A percentile compares a stretch with the other conserved stretches of the same genome.
These are phyloP conservation scores for Coemansia sp. DNA, from an alignment of 192 early-diverging fungal species.

Conservation along the genomic window DNA sequence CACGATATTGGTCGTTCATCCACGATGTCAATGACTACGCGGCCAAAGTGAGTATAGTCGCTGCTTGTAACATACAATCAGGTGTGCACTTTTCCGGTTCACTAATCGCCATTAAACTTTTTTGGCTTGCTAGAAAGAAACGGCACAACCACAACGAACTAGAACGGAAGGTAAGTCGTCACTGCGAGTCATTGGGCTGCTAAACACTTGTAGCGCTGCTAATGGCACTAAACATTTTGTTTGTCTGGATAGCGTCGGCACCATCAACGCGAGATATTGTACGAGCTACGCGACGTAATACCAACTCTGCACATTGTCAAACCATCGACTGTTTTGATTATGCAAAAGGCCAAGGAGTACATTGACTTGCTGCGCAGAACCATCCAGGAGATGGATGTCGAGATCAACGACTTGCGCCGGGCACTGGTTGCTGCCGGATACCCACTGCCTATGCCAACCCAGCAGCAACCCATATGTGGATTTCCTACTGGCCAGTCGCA, in stretches of 20 bases:
- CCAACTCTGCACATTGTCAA: slow-evolving; percentile 49
- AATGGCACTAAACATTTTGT: background rate
- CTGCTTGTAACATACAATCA: background rate
- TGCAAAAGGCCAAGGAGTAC: slow-evolving; percentile 55
- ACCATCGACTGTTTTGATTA: slow-evolving; percentile 52
- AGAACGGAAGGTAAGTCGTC: slow-evolving; percentile 51
- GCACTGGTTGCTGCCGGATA: slow-evolving; percentile 49
- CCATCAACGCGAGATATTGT: slow-evolving; percentile 51
- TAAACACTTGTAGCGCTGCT: background rate
- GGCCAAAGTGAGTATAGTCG: slow-evolving; percentile 28
- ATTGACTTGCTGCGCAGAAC: slow-evolving; percentile 46
- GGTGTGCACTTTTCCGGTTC: background rate
- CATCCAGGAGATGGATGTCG: slow-evolving; percentile 48
- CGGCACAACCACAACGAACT: slow-evolving; percentile 53
- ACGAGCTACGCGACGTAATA: slow-evolving; percentile 51
- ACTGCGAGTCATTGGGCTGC: background rate
- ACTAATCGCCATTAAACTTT: background rate
- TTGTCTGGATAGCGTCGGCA: slow-evolving; percentile 40
- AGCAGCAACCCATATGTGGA: slow-evolving; percentile 30
- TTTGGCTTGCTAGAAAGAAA: slow-evolving; percentile 35
- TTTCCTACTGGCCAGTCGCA: slow-evolving; percentile 17
- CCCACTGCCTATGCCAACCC: slow-evolving; percentile 41
- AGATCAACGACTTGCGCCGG: slow-evolving; percentile 48
- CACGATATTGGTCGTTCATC: background rate
- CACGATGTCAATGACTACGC: background rate